Evolutionary conservation across 305 asterid genomes (phyloP), one percentile per base, ranked within the genome.

Genomic region (Fraxinus platypoda): DNA sequence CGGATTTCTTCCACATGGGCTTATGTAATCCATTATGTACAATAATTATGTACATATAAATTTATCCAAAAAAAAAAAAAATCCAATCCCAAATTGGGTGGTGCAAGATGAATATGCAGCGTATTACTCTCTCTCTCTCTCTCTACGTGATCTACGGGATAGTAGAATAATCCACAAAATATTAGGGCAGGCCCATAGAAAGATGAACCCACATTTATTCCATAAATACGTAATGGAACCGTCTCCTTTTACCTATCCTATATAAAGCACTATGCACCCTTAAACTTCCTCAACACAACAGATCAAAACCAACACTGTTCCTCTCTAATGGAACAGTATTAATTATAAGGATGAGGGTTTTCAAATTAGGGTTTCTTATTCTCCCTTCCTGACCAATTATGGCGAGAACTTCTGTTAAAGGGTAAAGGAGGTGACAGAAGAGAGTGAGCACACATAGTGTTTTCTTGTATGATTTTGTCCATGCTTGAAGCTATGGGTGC

Each of bases 391-490:
- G 28, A 9, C 3, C n/a, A 49, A 49, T 15, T 49, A 49, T 49
- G 21, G 62, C 11, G 43, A 37, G 43, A 37, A 37, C 43, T 41
- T 15, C 38, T 11, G 7, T 23, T 13, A 62, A 78, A 26, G 4
- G 9, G 21, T 74, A 64, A 79, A 49, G 79, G 87, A 84, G 84
- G 84, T 84, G 87, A 80, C 87, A 80, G 87, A 84, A 84, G 87
- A 84, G 87, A 84, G 87, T 84, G 87, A 84, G 87, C 87, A 84
- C 87, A 76, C 59, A 84, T 84, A 84, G 87, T 76, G 52, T 80
- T 84, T 84, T 84, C 87, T 84, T 77, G 84, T 84, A 79, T 83
- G 75, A 41, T 13, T 15, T 33, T 9, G 71, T 75, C 13, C 31
- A 80, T 84, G 87, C 82, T 84, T 54, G 87, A 84, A 84, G 84